Conservation (phyloP, 2,329 filamentous ascomycete species). For the Sporothrix dimorphospora region DNA sequence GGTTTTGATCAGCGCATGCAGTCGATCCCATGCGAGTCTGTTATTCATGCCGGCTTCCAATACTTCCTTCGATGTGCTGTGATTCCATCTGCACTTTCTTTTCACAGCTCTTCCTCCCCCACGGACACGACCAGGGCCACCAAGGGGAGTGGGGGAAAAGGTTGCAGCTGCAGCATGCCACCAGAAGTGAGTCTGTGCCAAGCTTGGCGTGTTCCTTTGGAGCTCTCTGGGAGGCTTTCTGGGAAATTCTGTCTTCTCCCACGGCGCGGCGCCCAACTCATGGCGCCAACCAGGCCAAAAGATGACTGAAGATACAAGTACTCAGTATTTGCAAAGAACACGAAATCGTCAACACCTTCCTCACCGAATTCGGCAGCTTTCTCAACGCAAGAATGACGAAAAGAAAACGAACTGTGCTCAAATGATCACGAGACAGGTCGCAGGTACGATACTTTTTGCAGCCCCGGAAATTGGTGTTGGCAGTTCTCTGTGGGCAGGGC, state of each 20-base stretch:
- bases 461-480: not conserved
- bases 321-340: not conserved
- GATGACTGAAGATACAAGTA: not conserved
- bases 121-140: constrained; percentile 13
- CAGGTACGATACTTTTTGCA: not conserved
- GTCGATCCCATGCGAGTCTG: not conserved
- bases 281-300: not conserved
- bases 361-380: not conserved
- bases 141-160: not conserved
- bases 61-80: no score
- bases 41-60: constrained; percentile 4
- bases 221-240: not conserved
- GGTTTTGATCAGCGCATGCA: constrained; percentile 12
- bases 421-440: not conserved
- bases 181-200: constrained; percentile 7
- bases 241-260: not conserved
- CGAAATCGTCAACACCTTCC: not conserved
- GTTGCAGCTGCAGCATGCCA: not conserved
- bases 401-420: not conserved
- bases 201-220: not conserved
- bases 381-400: not conserved
- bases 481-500: not conserved
- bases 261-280: not conserved
- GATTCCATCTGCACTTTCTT: not conserved
- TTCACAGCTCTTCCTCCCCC: not conserved